Base-by-base conservation (phyloP, 164 flowering plant species). In the Annona squamosa region DNA sequence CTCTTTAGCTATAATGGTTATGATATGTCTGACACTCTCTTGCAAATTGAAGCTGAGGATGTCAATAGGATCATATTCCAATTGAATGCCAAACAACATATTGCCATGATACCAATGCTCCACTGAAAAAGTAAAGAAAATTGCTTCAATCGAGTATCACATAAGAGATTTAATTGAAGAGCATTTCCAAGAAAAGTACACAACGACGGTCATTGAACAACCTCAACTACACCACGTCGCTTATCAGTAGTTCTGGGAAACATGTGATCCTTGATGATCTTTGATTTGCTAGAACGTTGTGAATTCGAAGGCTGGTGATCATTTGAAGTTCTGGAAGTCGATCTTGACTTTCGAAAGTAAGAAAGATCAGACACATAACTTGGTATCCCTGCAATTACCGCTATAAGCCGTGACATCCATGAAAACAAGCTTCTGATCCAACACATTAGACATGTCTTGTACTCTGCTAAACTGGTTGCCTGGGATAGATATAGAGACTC, bases 201-300 rank as follows among this genome's bases (percentile, higher is more conserved):
- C 0, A 52, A 19, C n/a, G 43, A 42, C 17, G 3, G 47, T 42
- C 46, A 1, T 17, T 48, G 44, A 4, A 47, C 69, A 64, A 96
- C 99, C 99, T 96, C 99, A 74, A 93, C 82, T 47, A 96, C 87
- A 68, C 99, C 99, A 78, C 97, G 97, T 75, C 99, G 89, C 79
- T 87, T 85, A 71, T 96, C 99, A 76, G 97, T 96, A 44, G 97
- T 78, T 42, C 85, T 81, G 65, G 88, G 89, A 67, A 96, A 82
- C 74, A 89, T 65, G 69, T 86, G 87, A 67, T 95, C 98, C 87
- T 84, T 93, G n/a, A 78, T 77, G 43, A 75, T 64, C 41, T 71
- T 84, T 47, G 73, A 63, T 78, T 81, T 90, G 76, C 71, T 87
- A 67, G 81, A 10, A 69, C 87, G 76, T 64, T 41, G 74, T 57